Evolutionary conservation across 768 basidiomycete species (phyloP).

Genomic region (Hericium rajendrae): DNA sequence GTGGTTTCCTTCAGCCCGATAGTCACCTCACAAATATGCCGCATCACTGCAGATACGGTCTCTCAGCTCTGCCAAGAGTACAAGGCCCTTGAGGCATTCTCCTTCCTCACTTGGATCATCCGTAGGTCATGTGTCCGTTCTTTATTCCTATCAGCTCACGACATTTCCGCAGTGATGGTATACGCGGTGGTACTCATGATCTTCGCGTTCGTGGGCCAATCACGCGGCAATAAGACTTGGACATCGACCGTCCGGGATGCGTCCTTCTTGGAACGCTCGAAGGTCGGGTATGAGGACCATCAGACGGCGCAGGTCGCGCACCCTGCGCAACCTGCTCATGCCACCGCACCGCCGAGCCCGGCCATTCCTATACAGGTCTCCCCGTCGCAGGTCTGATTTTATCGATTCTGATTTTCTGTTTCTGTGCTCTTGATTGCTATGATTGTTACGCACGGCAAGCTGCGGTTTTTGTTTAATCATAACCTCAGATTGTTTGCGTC

Average conservation of each 20-base stretch:
- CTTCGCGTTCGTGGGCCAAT: constrained; percentile 19
- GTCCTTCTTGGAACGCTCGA: constrained; percentile 4
- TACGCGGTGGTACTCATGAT: constrained; percentile 21
- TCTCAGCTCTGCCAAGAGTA: constrained; percentile 20
- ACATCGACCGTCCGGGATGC: constrained; percentile 23
- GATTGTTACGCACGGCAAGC: no score
- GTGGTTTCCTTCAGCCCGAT: neutral
- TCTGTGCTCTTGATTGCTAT: no score
- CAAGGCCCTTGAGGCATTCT: constrained; percentile 25
- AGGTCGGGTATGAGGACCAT: neutral
- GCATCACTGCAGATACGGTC: neutral
- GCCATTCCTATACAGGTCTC: neutral
- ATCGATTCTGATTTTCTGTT: no score
- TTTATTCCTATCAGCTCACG: neutral
- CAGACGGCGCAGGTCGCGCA: neutral
- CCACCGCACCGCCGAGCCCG: neutral
- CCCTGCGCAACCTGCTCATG: neutral
- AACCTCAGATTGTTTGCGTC: no score
- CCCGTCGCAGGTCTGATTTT: no score
- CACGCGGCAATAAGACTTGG: constrained; percentile 25
- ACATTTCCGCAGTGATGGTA: constrained; percentile 19
- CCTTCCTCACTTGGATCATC: constrained; percentile 27
- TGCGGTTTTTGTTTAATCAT: no score
- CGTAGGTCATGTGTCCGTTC: constrained; percentile 15
- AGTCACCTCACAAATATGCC: neutral